These are phyloP conservation scores for Solanum pimpinellifolium DNA, from an alignment of 257 asterid species.

Conservation along the genomic window DNA sequence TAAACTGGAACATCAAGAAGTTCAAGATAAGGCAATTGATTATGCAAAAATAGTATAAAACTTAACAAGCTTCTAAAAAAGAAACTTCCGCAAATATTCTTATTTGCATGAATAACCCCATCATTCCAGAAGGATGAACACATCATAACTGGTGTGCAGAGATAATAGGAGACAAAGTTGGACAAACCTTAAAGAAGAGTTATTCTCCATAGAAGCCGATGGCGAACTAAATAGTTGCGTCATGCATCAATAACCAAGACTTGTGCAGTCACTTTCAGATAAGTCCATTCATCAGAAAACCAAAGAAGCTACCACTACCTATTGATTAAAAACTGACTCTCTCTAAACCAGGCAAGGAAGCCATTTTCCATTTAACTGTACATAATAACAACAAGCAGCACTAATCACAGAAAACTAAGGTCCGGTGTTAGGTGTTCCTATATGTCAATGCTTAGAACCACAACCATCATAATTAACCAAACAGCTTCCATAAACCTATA, in stretches of 20 bases:
- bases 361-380: not conserved
- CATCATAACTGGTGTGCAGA: not conserved
- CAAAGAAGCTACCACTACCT: not conserved
- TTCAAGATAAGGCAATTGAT: not conserved
- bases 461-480: not conserved
- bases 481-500: not conserved
- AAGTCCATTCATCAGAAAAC: not conserved
- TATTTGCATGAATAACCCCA: not conserved
- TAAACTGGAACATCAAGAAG: not conserved
- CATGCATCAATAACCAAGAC: not conserved
- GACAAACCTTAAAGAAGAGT: not conserved
- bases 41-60: not conserved
- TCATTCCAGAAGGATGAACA: not conserved
- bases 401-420: not conserved
- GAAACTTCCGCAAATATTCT: not conserved
- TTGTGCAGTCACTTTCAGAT: not conserved
- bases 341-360: not conserved
- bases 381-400: not conserved
- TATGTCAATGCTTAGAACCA: not conserved
- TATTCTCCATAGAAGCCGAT: not conserved
- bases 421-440: not conserved
- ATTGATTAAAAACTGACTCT: not conserved
- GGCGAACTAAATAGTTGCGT: not conserved
- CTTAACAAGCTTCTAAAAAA: not conserved
- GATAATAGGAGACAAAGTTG: not conserved